phyloP scores from a whole-genome alignment of 305 asterid genomes.

The Rubia tinctorum region DNA sequence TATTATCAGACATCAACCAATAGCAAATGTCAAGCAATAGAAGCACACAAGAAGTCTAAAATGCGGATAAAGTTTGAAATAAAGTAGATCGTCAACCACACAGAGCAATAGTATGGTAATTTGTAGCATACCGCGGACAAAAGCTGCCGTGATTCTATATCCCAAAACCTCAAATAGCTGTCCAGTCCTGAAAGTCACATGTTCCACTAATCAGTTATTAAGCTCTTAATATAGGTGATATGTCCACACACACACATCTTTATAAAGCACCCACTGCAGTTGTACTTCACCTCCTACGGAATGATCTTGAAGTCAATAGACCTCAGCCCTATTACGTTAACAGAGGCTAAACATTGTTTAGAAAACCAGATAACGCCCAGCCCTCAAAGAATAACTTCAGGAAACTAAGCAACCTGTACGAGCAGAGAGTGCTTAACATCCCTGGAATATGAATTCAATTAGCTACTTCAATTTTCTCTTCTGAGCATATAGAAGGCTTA shows the following conservation, averaged over 20 bases:
- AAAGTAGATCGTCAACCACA: neutral
- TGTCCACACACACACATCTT: neutral
- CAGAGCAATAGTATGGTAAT: conserved; percentile 14
- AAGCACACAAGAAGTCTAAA: neutral
- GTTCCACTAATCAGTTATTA: neutral
- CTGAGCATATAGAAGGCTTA: neutral
- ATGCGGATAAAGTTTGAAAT: neutral
- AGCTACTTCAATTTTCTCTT: neutral
- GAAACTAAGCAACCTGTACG: neutral
- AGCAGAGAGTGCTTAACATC: neutral
- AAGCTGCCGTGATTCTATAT: conserved; percentile 66
- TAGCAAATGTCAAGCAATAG: neutral
- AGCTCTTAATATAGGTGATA: neutral
- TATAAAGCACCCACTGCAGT: neutral
- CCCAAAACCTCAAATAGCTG: conserved; percentile 90
- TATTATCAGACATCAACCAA: neutral
- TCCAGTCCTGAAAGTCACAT: conserved; percentile 61
- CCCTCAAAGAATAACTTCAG: neutral
- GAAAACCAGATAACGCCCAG: neutral
- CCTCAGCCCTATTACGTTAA: neutral
- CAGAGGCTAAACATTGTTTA: neutral
- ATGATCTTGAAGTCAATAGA: neutral
- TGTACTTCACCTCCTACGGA: neutral
- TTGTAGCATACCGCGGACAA: conserved; percentile 67
- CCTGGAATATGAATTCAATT: neutral